Evolutionary conservation across 768 basidiomycete species (phyloP).

Genomic region (Cyclocybe aegerita): DNA sequence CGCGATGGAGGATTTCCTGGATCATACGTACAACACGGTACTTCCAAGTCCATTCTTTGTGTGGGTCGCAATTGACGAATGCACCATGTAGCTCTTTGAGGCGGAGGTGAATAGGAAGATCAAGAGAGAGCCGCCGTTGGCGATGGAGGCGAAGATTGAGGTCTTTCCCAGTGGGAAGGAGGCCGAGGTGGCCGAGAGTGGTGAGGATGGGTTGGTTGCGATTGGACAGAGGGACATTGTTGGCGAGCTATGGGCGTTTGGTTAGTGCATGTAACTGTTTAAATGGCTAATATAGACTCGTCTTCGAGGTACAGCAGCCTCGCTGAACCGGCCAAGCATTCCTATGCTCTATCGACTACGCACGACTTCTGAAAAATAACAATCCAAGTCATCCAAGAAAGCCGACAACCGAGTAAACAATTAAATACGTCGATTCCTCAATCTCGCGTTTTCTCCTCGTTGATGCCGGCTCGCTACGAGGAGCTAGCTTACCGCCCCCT

Average conservation of each 20-base stretch:
- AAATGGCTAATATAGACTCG: too few species aligned
- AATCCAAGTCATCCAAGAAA: too few species aligned
- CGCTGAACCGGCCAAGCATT: too few species aligned
- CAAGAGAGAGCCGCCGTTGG: slow-evolving; percentile 72
- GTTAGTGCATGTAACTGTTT: too few species aligned
- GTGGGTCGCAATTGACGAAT: not conserved
- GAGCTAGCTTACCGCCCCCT: too few species aligned
- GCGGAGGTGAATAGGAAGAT: slow-evolving; percentile 79
- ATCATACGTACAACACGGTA: slow-evolving; percentile 88
- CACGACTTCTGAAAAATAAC: too few species aligned
- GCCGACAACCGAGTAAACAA: too few species aligned
- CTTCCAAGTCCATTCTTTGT: slow-evolving; percentile 1
- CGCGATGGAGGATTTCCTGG: slow-evolving; percentile 92
- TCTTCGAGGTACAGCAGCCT: too few species aligned
- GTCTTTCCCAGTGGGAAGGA: slow-evolving; percentile 21
- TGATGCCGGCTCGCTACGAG: too few species aligned
- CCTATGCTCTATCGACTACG: too few species aligned
- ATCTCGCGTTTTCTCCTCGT: too few species aligned
- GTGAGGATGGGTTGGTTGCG: not conserved
- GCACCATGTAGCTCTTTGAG: slow-evolving; percentile 68
- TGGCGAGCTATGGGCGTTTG: slow-evolving; percentile 11
- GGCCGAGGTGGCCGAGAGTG: slow-evolving; percentile 2
- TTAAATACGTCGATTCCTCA: too few species aligned
- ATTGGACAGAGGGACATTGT: slow-evolving; percentile 7
- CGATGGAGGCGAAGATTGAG: slow-evolving; percentile 35